phyloP scores from a whole-genome alignment of 192 early-diverging fungal genomes.

The Umbelopsis sp. region DNA sequence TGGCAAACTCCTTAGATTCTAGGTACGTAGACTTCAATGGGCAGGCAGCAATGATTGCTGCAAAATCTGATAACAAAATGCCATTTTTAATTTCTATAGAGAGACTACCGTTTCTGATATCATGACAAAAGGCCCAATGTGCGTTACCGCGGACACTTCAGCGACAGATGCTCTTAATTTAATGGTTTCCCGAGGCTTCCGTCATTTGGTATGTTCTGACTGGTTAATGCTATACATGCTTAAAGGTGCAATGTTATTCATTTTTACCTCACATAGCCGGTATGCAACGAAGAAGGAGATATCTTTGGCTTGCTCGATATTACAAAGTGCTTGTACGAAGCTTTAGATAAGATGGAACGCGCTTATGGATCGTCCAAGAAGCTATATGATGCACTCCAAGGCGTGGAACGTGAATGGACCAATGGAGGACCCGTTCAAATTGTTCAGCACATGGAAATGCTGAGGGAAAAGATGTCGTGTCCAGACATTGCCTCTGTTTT shows the following conservation, averaged over 20 bases:
- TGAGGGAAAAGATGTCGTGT: conserved; percentile 88
- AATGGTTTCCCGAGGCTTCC: conserved; percentile 82
- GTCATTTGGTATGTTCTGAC: conserved; percentile 63
- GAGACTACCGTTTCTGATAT: conserved; percentile 79
- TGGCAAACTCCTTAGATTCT: conserved; percentile 62
- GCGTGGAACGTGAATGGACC: conserved; percentile 83
- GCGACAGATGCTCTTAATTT: conserved; percentile 82
- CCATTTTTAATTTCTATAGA: conserved; percentile 40
- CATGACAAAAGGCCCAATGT: conserved; percentile 91
- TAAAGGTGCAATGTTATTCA: not conserved
- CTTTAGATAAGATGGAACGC: conserved; percentile 83
- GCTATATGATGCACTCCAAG: conserved; percentile 78
- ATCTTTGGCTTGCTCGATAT: conserved; percentile 85
- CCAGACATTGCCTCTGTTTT: conserved; percentile 88
- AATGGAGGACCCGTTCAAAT: conserved; percentile 65
- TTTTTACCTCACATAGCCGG: conserved; percentile 48
- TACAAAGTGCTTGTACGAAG: conserved; percentile 85
- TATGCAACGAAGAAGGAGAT: conserved; percentile 85
- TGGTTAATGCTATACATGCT: not conserved
- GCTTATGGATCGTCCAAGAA: conserved; percentile 81
- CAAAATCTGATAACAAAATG: conserved; percentile 45
- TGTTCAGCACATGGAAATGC: conserved; percentile 69
- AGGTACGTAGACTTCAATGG: conserved; percentile 16
- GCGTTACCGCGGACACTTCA: conserved; percentile 79
- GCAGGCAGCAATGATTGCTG: not conserved